Conservation (phyloP, 148 eudicot species). For the Gaultheria prostrata region DNA sequence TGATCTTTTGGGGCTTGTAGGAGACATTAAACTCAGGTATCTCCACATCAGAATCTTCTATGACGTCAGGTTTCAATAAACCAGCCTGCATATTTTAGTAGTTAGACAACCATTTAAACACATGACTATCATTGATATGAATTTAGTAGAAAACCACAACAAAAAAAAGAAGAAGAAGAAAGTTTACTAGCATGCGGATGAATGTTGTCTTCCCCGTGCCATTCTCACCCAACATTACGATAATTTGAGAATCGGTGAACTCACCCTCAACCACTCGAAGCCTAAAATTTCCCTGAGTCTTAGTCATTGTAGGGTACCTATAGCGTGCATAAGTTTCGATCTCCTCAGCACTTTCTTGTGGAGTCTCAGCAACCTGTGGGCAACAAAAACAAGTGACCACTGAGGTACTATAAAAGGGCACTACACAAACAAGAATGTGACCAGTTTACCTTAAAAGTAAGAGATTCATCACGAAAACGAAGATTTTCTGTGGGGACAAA, state of each 20-base stretch:
- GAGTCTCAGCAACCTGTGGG: constrained; percentile 84
- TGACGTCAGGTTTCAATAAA: constrained; percentile 68
- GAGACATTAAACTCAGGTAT: constrained; percentile 88
- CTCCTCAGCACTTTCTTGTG: constrained; percentile 91
- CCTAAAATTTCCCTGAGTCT: constrained; percentile 81
- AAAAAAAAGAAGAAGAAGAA: neutral
- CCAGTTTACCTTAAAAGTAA: constrained; percentile 77
- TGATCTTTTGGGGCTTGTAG: constrained; percentile 94
- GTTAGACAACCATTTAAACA: neutral
- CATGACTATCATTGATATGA: neutral
- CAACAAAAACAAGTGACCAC: constrained; percentile 10
- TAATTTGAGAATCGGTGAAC: constrained; percentile 92
- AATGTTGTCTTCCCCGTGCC: constrained; percentile 97
- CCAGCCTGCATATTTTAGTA: constrained; percentile 68
- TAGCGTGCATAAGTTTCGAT: constrained; percentile 84
- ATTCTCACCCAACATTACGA: constrained; percentile 98
- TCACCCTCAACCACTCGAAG: constrained; percentile 79
- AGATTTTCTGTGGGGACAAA: constrained; percentile 96
- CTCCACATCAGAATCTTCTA: constrained; percentile 77
- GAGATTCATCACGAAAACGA: constrained; percentile 90
- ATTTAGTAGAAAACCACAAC: neutral
- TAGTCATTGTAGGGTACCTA: constrained; percentile 84
- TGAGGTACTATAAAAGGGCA: neutral
- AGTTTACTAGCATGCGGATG: constrained; percentile 84
- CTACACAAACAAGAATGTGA: neutral